phyloP scores from a whole-genome alignment of 352 stramenopile genomes.

The Peronospora tabacina region DNA sequence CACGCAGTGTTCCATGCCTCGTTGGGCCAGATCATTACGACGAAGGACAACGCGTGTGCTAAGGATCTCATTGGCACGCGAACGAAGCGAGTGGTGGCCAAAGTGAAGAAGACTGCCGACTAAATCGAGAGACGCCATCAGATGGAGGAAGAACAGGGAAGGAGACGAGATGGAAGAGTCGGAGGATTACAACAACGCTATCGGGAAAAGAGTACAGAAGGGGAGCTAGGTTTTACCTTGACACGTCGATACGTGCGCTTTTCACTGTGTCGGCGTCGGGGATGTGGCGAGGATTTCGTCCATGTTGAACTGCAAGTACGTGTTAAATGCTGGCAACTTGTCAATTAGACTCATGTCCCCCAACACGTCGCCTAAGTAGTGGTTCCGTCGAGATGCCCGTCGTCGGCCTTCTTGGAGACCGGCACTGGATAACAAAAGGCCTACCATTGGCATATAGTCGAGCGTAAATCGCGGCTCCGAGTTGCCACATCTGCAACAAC shows the following conservation, averaged over 20 bases:
- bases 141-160: neutral
- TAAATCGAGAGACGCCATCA: constrained; percentile 28
- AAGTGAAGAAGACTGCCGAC: constrained; percentile 60
- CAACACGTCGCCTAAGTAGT: constrained; percentile 72
- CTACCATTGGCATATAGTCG: constrained; percentile 71
- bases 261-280: constrained; percentile 25
- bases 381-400: constrained; percentile 55
- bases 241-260: constrained; percentile 9
- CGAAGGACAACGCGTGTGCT: constrained; percentile 36
- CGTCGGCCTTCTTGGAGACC: constrained; percentile 50
- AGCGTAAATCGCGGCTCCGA: constrained; percentile 38
- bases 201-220: neutral
- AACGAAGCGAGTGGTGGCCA: constrained; percentile 35
- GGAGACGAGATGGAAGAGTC: constrained; percentile 22
- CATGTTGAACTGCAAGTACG: constrained; percentile 27
- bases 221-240: constrained; percentile 1
- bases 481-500: constrained; percentile 26
- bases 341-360: constrained; percentile 61
- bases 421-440: constrained; percentile 41
- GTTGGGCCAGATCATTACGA: constrained; percentile 67
- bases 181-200: constrained; percentile 19
- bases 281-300: constrained; percentile 55
- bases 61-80: constrained; percentile 25
- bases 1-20: constrained; percentile 62
- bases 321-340: constrained; percentile 43